phyloP scores from a whole-genome alignment of 169 alveolate species.

The Plasmodium cynomolgi region DNA sequence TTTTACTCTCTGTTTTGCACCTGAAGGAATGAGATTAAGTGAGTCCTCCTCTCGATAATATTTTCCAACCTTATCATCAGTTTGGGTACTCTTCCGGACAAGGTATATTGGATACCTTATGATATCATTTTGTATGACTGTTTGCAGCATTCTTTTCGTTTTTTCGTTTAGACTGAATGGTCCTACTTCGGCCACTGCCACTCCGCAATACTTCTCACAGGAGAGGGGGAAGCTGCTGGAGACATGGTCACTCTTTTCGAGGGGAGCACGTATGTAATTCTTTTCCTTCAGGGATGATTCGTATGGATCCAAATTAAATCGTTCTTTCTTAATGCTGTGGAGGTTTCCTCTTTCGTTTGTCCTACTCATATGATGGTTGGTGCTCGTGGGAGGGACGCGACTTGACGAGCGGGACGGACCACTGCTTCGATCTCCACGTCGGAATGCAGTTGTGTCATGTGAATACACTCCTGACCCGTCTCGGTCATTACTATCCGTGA shows the following conservation, averaged over 20 bases:
- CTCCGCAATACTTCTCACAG: conserved; percentile 16
- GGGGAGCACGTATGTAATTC: neutral
- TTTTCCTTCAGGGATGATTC: conserved; percentile 16
- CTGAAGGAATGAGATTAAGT: neutral
- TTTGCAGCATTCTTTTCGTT: conserved; percentile 35
- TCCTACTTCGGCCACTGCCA: conserved; percentile 60
- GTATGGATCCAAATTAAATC: neutral
- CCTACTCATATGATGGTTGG: neutral
- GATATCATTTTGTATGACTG: conserved; percentile 26
- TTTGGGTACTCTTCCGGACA: neutral
- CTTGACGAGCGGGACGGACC: neutral
- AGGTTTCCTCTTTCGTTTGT: neutral
- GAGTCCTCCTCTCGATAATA: no score
- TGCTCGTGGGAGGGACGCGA: neutral
- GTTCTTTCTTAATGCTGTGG: neutral
- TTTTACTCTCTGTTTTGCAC: neutral
- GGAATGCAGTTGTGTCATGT: neutral
- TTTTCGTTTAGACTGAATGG: conserved; percentile 35
- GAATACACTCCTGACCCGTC: neutral
- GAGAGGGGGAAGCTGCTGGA: neutral
- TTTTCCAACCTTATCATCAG: neutral
- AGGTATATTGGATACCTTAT: conserved; percentile 53
- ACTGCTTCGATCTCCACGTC: neutral
- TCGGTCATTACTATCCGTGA: neutral
- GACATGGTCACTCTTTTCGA: neutral